Conservation (phyloP, 306 rosid genomes). For the Abrus pulchellus region DNA sequence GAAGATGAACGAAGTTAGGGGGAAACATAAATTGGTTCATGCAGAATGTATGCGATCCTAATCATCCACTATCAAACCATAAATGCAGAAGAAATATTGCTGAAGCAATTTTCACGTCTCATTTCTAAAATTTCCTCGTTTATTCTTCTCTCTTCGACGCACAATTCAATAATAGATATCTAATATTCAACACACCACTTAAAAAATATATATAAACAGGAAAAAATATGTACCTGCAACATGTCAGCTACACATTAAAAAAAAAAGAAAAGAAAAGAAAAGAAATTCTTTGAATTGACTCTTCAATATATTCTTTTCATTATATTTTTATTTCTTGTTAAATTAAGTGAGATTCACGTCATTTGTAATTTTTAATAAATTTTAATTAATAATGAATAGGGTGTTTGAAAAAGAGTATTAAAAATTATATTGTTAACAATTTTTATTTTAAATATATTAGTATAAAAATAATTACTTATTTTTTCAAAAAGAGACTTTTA, state of each 20-base stretch:
- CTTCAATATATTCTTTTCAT: no score
- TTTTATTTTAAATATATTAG: no score
- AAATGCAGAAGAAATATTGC: slow-evolving; percentile 45
- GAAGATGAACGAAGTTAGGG: slow-evolving; percentile 39
- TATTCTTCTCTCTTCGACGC: background rate
- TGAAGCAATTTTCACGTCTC: slow-evolving; percentile 34
- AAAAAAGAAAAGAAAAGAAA: no score
- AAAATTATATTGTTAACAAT: no score
- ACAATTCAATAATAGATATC: background rate
- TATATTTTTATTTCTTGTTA: no score
- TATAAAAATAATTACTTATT: background rate
- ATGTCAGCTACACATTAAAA: background rate
- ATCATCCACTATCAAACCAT: slow-evolving; percentile 57
- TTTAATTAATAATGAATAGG: no score
- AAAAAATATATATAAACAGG: background rate
- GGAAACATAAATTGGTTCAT: slow-evolving; percentile 68
- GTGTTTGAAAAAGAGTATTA: no score
- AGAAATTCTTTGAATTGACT: no score
- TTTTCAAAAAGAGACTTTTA: no score
- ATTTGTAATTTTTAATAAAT: no score
- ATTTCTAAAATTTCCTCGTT: background rate
- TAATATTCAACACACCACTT: slow-evolving; percentile 4
- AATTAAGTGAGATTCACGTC: no score
- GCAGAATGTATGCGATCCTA: slow-evolving; percentile 59
- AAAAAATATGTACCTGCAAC: slow-evolving; percentile 6